Evolutionary conservation across 345 rosid species (phyloP).

Genomic region (Xanthoceras sorbifolium): DNA sequence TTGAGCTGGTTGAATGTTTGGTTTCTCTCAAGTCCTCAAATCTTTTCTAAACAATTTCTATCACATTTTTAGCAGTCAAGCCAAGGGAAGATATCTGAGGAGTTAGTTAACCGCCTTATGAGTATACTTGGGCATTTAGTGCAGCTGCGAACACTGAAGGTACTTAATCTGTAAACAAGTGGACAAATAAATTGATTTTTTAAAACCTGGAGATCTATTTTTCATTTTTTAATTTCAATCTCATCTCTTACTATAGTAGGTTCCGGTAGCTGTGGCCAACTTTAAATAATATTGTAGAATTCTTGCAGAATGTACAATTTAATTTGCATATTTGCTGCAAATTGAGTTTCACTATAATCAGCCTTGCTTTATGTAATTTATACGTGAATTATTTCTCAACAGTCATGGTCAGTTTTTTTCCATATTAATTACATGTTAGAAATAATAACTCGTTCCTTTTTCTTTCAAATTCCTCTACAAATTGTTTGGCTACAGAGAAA

Average conservation of each 20-base stretch:
- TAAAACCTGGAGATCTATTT: neutral
- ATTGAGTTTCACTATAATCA: neutral
- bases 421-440: constrained; percentile 14
- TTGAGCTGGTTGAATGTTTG: constrained; percentile 1
- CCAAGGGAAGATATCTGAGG: constrained; percentile 46
- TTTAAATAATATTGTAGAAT: neutral
- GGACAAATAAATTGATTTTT: neutral
- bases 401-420: neutral
- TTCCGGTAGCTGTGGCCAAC: neutral
- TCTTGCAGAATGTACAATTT: neutral
- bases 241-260: neutral
- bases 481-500: constrained; percentile 37
- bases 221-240: neutral
- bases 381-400: neutral
- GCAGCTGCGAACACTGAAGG: constrained; percentile 50
- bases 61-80: constrained; percentile 35
- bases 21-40: neutral
- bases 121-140: constrained; percentile 40
- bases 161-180: constrained; percentile 9
- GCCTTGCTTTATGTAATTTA: neutral
- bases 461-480: neutral
- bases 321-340: constrained; percentile 1
- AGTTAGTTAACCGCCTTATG: constrained; percentile 42
- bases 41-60: constrained; percentile 3
- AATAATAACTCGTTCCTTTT: neutral